These are phyloP conservation scores for Rasamsonia emersonii DNA, from an alignment of 2,329 filamentous ascomycete genomes.

Conservation along the genomic window DNA sequence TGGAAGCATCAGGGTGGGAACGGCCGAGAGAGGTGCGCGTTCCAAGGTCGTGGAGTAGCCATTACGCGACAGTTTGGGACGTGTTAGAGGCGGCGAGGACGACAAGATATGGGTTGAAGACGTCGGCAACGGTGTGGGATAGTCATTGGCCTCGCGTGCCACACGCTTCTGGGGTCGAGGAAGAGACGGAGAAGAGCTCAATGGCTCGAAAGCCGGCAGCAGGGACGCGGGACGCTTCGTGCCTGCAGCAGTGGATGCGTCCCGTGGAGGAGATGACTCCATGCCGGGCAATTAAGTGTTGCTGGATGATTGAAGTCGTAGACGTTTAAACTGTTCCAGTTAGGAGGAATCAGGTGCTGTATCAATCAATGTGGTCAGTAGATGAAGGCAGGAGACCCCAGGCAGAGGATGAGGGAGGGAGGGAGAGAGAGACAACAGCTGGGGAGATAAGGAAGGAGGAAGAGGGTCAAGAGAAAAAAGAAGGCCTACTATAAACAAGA, in stretches of 20 bases:
- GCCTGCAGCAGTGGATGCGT: constrained; percentile 27
- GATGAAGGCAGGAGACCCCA: too few relatives aligned
- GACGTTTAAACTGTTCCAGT: too few relatives aligned
- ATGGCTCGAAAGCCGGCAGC: constrained; percentile 42
- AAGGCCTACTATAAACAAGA: constrained; percentile 1
- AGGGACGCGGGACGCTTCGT: constrained; percentile 40
- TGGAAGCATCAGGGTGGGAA: constrained; percentile 74
- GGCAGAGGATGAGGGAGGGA: too few relatives aligned
- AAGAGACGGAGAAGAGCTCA: constrained; percentile 40
- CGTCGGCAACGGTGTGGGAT: constrained; percentile 88
- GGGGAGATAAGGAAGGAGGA: constrained; percentile 2
- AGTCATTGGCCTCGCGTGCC: constrained; percentile 43
- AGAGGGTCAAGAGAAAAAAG: constrained; percentile 1
- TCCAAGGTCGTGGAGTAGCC: constrained; percentile 54
- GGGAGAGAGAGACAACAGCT: not conserved
- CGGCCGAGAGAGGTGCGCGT: constrained; percentile 70
- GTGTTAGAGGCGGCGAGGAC: constrained; percentile 64
- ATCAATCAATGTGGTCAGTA: too few relatives aligned
- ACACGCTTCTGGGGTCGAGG: constrained; percentile 40
- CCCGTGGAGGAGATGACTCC: constrained; percentile 34
- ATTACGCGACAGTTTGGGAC: constrained; percentile 52
- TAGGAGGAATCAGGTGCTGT: too few relatives aligned
- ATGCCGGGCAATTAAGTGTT: constrained; percentile 14
- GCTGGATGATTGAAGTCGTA: too few relatives aligned
- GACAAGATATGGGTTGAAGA: constrained; percentile 88